Conservation (phyloP, 495 filamentous ascomycete species). For the Hapsidospora chrysogenum region DNA sequence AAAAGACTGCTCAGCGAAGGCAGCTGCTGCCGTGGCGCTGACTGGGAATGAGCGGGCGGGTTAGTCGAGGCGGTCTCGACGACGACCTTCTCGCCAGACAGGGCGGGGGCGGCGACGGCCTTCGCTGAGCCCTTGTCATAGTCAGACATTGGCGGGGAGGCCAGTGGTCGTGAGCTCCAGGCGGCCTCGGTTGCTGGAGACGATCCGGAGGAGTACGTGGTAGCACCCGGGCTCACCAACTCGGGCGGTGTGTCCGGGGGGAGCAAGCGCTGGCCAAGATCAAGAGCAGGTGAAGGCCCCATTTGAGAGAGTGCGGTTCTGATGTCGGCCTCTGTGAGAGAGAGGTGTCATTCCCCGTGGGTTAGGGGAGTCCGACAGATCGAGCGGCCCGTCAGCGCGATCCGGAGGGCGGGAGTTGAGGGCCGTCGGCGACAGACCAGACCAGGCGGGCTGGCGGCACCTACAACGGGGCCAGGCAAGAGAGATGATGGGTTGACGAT, state of each 20-base stretch:
- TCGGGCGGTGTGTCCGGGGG: constrained; percentile 27
- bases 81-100: constrained; percentile 18
- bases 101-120: too few species aligned
- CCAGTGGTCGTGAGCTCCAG: constrained; percentile 6
- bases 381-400: too few species aligned
- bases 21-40: constrained; percentile 26
- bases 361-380: too few species aligned
- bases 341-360: too few species aligned
- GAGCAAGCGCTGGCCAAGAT: constrained; percentile 24
- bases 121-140: constrained; percentile 28
- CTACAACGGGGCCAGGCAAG: too few species aligned
- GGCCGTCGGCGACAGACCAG: too few species aligned
- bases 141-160: constrained; percentile 34
- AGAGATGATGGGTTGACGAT: too few species aligned
- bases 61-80: constrained; percentile 16
- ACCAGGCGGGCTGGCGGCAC: too few species aligned
- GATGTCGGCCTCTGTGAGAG: too few species aligned
- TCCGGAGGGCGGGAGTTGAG: too few species aligned
- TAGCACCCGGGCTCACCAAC: constrained; percentile 22
- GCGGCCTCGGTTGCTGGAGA: constrained; percentile 4
- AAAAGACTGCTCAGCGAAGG: constrained; percentile 38
- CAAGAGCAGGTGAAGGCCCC: constrained; percentile 8
- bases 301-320: too few species aligned
- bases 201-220: constrained; percentile 17
- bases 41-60: constrained; percentile 8